Percentiles rank a stretch among this genome's conserved stretches.
Evolutionary conservation across 208 protist genomes (phyloP).

Genomic region (Leishmania martiniquensis): DNA sequence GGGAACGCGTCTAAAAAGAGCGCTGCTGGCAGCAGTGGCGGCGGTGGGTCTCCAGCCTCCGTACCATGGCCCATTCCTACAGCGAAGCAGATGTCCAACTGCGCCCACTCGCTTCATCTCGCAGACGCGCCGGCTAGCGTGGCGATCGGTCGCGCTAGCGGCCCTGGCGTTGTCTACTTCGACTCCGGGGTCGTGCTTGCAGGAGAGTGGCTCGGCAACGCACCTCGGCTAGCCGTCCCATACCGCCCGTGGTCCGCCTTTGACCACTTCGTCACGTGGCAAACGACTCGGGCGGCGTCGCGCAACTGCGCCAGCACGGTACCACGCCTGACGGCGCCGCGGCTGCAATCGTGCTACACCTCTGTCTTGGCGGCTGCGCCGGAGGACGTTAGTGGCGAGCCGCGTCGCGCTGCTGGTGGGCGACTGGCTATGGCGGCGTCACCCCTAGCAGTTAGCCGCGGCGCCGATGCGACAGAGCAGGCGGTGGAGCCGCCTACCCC

Average conservation of each 20-base stretch:
- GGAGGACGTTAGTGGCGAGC: slow-evolving; percentile 29
- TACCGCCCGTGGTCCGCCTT: slow-evolving; percentile 60
- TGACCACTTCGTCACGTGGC: slow-evolving; percentile 46
- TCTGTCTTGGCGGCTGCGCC: slow-evolving; percentile 6
- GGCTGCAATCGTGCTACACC: slow-evolving; percentile 33
- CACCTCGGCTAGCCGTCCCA: slow-evolving; percentile 57
- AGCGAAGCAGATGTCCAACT: slow-evolving; percentile 11
- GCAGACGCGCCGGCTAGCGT: slow-evolving; percentile 19
- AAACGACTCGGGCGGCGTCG: slow-evolving; percentile 14
- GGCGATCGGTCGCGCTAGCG: slow-evolving; percentile 41
- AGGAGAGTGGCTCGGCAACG: slow-evolving; percentile 62
- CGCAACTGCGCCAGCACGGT: slow-evolving; percentile 20
- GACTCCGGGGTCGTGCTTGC: slow-evolving; percentile 62
- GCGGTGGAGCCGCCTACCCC: neutral
- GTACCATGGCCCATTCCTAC: slow-evolving; percentile 10
- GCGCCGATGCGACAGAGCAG: neutral
- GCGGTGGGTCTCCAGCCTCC: neutral
- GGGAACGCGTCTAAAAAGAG: neutral
- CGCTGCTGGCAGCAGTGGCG: neutral
- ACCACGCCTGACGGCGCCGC: slow-evolving; percentile 17
- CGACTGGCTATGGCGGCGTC: slow-evolving; percentile 16
- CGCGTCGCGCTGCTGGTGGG: neutral
- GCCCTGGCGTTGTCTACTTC: slow-evolving; percentile 54
- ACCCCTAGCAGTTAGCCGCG: slow-evolving; percentile 2
- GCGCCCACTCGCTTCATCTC: slow-evolving; percentile 23